Evolutionary conservation across 1,139 yeast species (phyloP).

Genomic region (Kluyveromyces sp.): DNA sequence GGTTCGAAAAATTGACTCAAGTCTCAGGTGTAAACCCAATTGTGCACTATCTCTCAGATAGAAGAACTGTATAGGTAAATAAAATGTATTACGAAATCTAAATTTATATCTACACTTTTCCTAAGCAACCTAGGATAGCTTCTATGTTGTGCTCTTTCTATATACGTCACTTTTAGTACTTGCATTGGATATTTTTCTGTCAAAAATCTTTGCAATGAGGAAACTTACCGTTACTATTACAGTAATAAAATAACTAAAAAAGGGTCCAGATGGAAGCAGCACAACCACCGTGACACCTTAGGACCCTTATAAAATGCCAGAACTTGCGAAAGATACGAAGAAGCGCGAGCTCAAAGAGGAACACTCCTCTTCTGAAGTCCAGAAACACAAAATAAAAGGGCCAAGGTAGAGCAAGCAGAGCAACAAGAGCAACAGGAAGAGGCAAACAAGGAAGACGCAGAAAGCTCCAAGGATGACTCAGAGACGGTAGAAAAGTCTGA

Average conservation of each 20-base stretch:
- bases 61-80: constrained; percentile 55
- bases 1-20: constrained; percentile 90
- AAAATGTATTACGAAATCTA: neutral
- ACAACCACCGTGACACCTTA: too few relatives aligned
- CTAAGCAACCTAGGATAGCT: too few relatives aligned
- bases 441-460: neutral
- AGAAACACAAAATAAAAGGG: neutral
- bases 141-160: too few relatives aligned
- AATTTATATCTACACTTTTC: too few relatives aligned
- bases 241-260: too few relatives aligned
- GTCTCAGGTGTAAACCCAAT: constrained; percentile 84
- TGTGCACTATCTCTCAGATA: constrained; percentile 76
- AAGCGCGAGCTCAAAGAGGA: neutral
- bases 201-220: too few relatives aligned
- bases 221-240: too few relatives aligned
- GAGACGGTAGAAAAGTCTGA: neutral
- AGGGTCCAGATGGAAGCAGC: too few relatives aligned
- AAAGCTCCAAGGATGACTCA: neutral
- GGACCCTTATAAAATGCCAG: neutral
- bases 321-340: neutral
- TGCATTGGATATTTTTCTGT: too few relatives aligned
- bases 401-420: neutral
- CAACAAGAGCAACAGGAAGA: constrained; percentile 6
- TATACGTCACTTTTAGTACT: too few relatives aligned
- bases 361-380: neutral